Evolutionary conservation across 148 eudicot species (phyloP).

Genomic region (Arbutus unedo): DNA sequence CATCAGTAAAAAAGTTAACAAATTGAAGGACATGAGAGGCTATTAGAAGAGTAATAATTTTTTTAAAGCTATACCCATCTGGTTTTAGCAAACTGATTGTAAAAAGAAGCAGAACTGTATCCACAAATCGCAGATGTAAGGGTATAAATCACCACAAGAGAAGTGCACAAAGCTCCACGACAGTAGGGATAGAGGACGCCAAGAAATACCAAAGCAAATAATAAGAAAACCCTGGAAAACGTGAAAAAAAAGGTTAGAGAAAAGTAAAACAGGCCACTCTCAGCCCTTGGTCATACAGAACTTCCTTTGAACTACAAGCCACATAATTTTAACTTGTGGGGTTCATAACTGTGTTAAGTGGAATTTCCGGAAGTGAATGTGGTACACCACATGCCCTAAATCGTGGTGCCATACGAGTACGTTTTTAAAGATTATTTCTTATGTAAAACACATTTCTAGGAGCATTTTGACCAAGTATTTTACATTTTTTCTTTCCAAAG

Average conservation of each 20-base stretch:
- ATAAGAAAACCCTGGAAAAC: constrained; percentile 45
- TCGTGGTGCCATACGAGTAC: not conserved
- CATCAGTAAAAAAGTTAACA: not conserved
- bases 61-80: constrained; percentile 53
- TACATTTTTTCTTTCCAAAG: not conserved
- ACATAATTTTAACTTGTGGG: not conserved
- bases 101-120: constrained; percentile 64
- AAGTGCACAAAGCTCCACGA: constrained; percentile 58
- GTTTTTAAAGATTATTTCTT: not conserved
- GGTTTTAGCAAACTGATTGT: constrained; percentile 55
- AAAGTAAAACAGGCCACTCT: not conserved
- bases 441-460: not conserved
- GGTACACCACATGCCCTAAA: not conserved
- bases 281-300: not conserved
- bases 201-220: constrained; percentile 52
- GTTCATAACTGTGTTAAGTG: not conserved
- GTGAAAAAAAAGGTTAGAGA: not conserved
- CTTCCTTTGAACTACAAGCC: not conserved
- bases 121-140: constrained; percentile 67
- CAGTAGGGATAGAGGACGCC: constrained; percentile 59
- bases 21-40: not conserved
- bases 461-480: not conserved
- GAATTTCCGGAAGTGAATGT: not conserved
- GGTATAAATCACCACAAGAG: constrained; percentile 47
- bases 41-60: not conserved